Percentiles rank a stretch among this genome's conserved stretches.
These are phyloP conservation scores for Chaetomium sp. DNA, from an alignment of 2,329 filamentous ascomycete genomes.

Conservation along the genomic window DNA sequence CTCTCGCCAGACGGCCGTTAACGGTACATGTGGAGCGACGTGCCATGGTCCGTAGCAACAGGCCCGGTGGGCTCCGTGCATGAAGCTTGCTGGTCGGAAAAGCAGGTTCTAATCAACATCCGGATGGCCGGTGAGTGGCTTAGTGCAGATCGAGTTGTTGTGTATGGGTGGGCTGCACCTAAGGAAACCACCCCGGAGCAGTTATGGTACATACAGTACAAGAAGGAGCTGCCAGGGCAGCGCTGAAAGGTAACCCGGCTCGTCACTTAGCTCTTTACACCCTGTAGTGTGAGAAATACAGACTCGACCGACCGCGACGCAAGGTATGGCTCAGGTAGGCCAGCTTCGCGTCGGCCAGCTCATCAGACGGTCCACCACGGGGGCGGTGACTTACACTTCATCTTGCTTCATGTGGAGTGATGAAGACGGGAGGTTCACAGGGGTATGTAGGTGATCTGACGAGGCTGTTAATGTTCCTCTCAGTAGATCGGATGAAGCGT, in stretches of 20 bases:
- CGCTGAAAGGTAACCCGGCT: neutral
- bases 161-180: conserved; percentile 12
- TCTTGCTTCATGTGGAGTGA: conserved; percentile 22
- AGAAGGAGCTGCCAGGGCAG: neutral
- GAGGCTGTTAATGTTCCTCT: neutral
- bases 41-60: neutral
- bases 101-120: conserved; percentile 8
- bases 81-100: conserved; percentile 7
- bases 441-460: conserved; percentile 5
- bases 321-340: conserved; percentile 11
- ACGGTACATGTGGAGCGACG: neutral
- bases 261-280: neutral
- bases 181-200: too few relatives aligned
- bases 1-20: neutral
- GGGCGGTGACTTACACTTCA: conserved; percentile 25
- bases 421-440: conserved; percentile 14
- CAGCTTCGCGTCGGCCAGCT: conserved; percentile 11
- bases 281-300: neutral
- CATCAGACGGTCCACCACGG: conserved; percentile 16
- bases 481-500: conserved; percentile 7
- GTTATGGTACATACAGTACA: neutral
- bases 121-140: conserved; percentile 7
- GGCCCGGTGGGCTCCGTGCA: conserved; percentile 3
- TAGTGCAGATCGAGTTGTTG: conserved; percentile 7
- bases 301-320: neutral